Evolutionary conservation across 352 stramenopile genomes (phyloP), one percentile per base, ranked within the genome.

Genomic region (Pythium oligandrum): DNA sequence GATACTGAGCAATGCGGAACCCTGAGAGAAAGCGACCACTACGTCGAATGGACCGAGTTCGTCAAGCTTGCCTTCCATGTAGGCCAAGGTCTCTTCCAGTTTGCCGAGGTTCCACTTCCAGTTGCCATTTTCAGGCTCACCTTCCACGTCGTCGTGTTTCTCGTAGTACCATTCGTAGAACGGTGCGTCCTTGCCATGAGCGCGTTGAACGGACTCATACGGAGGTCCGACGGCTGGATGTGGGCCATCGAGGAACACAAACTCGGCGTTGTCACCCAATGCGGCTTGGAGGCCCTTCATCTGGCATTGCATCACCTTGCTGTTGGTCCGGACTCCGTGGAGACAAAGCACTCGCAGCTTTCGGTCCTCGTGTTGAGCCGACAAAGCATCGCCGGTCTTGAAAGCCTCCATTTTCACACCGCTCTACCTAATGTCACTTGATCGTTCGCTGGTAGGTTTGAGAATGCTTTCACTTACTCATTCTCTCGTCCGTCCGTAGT

Each of bases 21-120:
- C 85, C 50, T 95, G 85, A 3, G 78, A 92, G 46, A 95, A 95
- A 10, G 80, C 81, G 6, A 91, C 42, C 12, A 86, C 75, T 48
- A 90, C 60, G 49, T 95, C 84, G 37, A 89, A 86, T 6, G 84
- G 78, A 9, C 82, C 84, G 12, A 90, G 53, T 36, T 73, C 48
- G 2, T 64, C 49, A 1, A 93, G 55, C 56, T 88, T 72, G 31
- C 80, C 55, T 43, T 83, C 62, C 55, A 94, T 71, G 45, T 69
- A 78, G 50, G 82, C 71, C 17, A 89, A 61, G 4, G 66, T 53
- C 48, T 70, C 59, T 3, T 78, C 67, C 33, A 81, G 30, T n/a
- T 17, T 48, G 6, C 31, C 26, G 6, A 48, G 43, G 6, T 51
- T 51, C 46, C 46, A 51, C 46, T 26, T 51, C 46, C 46, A 51